Conservation (phyloP, 164 flowering plant genomes). For the Vitis vinifera region ASM3070453v1 NC_081811.1:30840001-30840500, state of each 20-base stretch:
- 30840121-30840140: conserved; percentile 43
- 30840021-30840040: conserved; percentile 66
- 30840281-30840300: conserved; percentile 37
- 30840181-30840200: not conserved
- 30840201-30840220: not conserved
- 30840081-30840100: conserved; percentile 88
- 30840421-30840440: too few relatives aligned
- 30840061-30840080: conserved; percentile 97
- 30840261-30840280: conserved; percentile 52
- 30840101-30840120: conserved; percentile 73
- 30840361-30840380: too few relatives aligned
- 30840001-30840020: not conserved
- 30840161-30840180: too few relatives aligned
- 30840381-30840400: too few relatives aligned
- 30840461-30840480: not conserved
- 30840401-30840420: too few relatives aligned
- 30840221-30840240: too few relatives aligned
- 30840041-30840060: conserved; percentile 49
- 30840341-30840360: not conserved
- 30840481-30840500: not conserved
- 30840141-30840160: not conserved
- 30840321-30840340: conserved; percentile 34
- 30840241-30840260: not conserved
- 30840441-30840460: not conserved
- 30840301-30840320: conserved; percentile 57